Evolutionary conservation across 1,139 yeast genomes (phyloP).

Genomic region (Meyerozyma sp.): DNA sequence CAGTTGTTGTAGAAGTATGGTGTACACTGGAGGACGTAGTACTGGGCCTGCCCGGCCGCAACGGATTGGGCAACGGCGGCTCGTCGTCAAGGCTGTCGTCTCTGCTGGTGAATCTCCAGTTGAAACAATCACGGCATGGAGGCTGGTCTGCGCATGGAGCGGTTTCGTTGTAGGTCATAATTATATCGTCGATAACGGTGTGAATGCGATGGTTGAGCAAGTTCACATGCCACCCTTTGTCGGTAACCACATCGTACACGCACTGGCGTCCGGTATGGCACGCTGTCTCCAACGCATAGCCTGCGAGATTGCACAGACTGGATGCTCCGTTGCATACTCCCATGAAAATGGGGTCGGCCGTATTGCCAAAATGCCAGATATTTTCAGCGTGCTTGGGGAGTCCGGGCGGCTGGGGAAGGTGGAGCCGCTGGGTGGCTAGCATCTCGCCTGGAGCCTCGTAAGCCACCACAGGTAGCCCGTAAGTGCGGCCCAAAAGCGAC

Average conservation of each 20-base stretch:
- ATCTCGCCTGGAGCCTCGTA: constrained; percentile 94
- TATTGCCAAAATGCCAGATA: constrained; percentile 93
- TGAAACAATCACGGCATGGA: constrained; percentile 83
- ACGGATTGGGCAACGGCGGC: constrained; percentile 36
- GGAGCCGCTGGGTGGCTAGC: constrained; percentile 76
- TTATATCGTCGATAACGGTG: constrained; percentile 81
- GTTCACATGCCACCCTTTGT: constrained; percentile 88
- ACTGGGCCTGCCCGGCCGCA: constrained; percentile 16
- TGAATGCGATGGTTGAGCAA: constrained; percentile 86
- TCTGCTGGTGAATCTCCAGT: constrained; percentile 76
- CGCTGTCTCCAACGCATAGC: constrained; percentile 95
- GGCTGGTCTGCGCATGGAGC: constrained; percentile 72
- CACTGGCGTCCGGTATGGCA: constrained; percentile 93
- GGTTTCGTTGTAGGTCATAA: constrained; percentile 67
- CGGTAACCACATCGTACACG: constrained; percentile 84
- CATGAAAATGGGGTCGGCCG: constrained; percentile 95
- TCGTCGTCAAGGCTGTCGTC: constrained; percentile 37
- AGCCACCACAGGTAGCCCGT: constrained; percentile 83
- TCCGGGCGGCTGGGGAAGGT: constrained; percentile 92
- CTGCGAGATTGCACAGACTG: constrained; percentile 84
- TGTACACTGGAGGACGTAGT: constrained; percentile 4
- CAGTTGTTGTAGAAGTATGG: constrained; percentile 7
- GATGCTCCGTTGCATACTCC: constrained; percentile 97
- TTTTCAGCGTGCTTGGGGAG: constrained; percentile 73
- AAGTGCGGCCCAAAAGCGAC: constrained; percentile 78